Conservation (phyloP, 2,329 filamentous ascomycete species). For the Coniosporium tulheliwenetii region DNA sequence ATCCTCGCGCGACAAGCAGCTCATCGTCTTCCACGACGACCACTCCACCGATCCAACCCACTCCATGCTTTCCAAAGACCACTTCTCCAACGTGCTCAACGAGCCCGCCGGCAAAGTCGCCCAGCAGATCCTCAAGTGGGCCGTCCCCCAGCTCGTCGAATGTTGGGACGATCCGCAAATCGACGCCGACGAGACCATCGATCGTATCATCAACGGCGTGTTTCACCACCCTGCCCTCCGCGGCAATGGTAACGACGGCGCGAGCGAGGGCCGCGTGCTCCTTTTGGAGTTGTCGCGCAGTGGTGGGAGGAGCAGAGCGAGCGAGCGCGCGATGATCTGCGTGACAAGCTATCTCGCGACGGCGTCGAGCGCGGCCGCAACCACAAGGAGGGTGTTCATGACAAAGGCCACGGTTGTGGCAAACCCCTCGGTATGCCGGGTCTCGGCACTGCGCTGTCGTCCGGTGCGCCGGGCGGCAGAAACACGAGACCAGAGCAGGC, state of each 20-base stretch:
- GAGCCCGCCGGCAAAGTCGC: slow-evolving; percentile 76
- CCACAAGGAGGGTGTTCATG: slow-evolving; percentile 72
- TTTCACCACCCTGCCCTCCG: slow-evolving; percentile 80
- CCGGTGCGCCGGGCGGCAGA: slow-evolving; percentile 28
- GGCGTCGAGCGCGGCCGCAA: slow-evolving; percentile 68
- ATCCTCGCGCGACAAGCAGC: slow-evolving; percentile 69
- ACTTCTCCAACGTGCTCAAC: slow-evolving; percentile 81
- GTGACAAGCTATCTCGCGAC: slow-evolving; percentile 58
- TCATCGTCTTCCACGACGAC: slow-evolving; percentile 74
- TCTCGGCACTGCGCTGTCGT: slow-evolving; percentile 22
- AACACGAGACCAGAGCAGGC: slow-evolving; percentile 7
- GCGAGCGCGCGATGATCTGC: slow-evolving; percentile 48
- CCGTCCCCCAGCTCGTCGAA: slow-evolving; percentile 75
- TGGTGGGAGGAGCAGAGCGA: slow-evolving; percentile 66
- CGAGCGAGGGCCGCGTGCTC: slow-evolving; percentile 51
- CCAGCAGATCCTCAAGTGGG: slow-evolving; percentile 65
- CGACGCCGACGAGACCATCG: slow-evolving; percentile 54
- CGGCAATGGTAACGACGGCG: slow-evolving; percentile 52
- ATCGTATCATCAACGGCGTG: slow-evolving; percentile 65
- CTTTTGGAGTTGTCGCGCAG: slow-evolving; percentile 64
- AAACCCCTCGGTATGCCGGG: slow-evolving; percentile 67
- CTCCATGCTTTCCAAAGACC: slow-evolving; percentile 91
- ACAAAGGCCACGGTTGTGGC: slow-evolving; percentile 74
- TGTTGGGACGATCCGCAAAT: slow-evolving; percentile 66
- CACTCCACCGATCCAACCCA: slow-evolving; percentile 69